phyloP scores from a whole-genome alignment of 192 early-diverging fungal species.

The Coemansia sp. region DNA sequence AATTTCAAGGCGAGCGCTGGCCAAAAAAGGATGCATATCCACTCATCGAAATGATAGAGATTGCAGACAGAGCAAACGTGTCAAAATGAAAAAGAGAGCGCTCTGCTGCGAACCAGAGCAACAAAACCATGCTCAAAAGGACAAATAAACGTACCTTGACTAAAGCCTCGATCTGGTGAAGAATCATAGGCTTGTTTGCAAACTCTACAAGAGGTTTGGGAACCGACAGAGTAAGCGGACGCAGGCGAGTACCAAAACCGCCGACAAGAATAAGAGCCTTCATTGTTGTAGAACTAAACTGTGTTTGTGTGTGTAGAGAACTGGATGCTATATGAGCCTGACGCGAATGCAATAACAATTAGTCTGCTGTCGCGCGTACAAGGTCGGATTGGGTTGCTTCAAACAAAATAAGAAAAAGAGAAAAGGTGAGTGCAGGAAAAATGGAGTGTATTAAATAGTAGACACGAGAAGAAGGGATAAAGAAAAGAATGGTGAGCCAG shows the following conservation, averaged over 20 bases:
- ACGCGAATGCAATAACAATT: background rate
- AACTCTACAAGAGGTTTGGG: slow-evolving; percentile 99
- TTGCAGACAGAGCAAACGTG: too few species aligned
- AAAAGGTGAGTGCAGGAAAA: too few species aligned
- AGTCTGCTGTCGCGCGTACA: background rate
- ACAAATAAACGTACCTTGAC: slow-evolving; percentile 70
- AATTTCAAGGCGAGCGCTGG: too few species aligned
- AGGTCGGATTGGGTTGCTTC: background rate
- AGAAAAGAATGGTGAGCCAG: background rate
- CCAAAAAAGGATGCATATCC: too few species aligned
- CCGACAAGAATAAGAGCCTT: slow-evolving; percentile 85
- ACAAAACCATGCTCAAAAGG: background rate
- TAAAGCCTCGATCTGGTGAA: slow-evolving; percentile 97
- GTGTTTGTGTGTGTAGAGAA: slow-evolving; percentile 6
- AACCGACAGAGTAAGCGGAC: slow-evolving; percentile 92
- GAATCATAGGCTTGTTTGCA: slow-evolving; percentile 98
- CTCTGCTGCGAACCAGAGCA: too few species aligned
- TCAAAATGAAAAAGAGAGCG: too few species aligned
- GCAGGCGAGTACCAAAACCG: slow-evolving; percentile 97
- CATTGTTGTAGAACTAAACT: slow-evolving; percentile 50
- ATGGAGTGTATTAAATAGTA: background rate
- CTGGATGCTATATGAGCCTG: background rate
- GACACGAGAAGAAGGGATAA: background rate
- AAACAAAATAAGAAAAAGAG: slow-evolving; percentile 4
- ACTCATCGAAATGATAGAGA: too few species aligned